phyloP scores from a whole-genome alignment of 2,329 filamentous ascomycete species.

The Aspergillus floridensis region DNA sequence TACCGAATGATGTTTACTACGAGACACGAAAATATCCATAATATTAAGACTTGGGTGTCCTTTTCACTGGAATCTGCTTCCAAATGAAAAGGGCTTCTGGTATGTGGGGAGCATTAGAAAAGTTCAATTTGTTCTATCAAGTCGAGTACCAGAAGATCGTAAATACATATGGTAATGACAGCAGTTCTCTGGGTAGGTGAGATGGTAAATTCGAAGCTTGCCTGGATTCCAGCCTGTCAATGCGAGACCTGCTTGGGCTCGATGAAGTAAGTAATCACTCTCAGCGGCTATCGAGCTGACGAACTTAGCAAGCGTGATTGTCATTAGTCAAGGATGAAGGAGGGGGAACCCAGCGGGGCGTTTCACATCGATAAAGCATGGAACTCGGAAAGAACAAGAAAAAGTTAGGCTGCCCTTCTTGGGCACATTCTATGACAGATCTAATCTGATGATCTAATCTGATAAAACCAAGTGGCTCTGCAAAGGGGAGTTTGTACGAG shows the following conservation, averaged over 20 bases:
- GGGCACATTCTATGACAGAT: slow-evolving; percentile 1
- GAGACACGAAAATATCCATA: too few species aligned
- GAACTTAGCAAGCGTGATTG: not conserved
- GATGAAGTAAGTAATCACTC: too few species aligned
- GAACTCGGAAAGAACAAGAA: not conserved
- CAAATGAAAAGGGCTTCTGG: too few species aligned
- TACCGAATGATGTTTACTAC: too few species aligned
- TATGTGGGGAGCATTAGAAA: too few species aligned
- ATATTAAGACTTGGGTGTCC: too few species aligned
- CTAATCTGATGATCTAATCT: slow-evolving; percentile 30
- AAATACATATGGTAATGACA: too few species aligned
- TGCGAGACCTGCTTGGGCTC: not conserved
- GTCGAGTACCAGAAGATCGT: not conserved
- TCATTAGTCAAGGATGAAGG: not conserved
- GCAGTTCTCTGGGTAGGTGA: not conserved
- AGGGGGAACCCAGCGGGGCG: not conserved
- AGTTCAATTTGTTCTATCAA: too few species aligned
- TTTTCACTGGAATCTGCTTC: too few species aligned
- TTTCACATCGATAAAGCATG: not conserved
- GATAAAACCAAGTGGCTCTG: slow-evolving; percentile 10
- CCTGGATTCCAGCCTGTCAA: not conserved
- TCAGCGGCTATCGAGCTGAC: not conserved
- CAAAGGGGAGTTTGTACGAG: too few species aligned
- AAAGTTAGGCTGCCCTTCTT: not conserved
- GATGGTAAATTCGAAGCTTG: not conserved